Evolutionary conservation across 1,284 basidiomycete genomes (phyloP).

Genomic region (Ustilago esculenta): DNA sequence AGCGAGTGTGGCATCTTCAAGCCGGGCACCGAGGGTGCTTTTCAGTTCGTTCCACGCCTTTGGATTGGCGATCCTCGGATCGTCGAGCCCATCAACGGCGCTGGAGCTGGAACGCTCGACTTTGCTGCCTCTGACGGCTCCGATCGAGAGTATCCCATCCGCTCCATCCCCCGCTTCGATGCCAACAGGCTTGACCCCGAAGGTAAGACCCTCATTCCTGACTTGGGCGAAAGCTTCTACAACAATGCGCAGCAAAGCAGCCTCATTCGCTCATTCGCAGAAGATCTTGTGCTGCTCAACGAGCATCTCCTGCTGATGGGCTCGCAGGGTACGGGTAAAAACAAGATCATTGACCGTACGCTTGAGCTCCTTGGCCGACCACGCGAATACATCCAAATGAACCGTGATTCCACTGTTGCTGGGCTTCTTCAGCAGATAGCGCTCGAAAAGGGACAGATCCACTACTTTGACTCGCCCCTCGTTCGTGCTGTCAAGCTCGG

Average conservation of each 20-base stretch:
- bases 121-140: slow-evolving; percentile 47
- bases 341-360: slow-evolving; percentile 67
- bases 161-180: slow-evolving; percentile 60
- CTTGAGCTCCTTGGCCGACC: slow-evolving; percentile 66
- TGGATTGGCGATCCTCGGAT: slow-evolving; percentile 41
- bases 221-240: slow-evolving; percentile 61
- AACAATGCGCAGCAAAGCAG: slow-evolving; percentile 66
- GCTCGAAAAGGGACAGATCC: slow-evolving; percentile 64
- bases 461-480: slow-evolving; percentile 65
- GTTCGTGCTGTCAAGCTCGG: slow-evolving; percentile 66
- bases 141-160: slow-evolving; percentile 20
- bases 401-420: slow-evolving; percentile 64
- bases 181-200: slow-evolving; percentile 57
- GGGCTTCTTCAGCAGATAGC: slow-evolving; percentile 63
- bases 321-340: slow-evolving; percentile 68
- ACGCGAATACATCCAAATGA: slow-evolving; percentile 68
- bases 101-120: slow-evolving; percentile 32
- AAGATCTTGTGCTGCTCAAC: slow-evolving; percentile 65
- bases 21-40: slow-evolving; percentile 59
- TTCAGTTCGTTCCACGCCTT: slow-evolving; percentile 49
- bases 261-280: slow-evolving; percentile 64
- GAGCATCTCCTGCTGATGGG: slow-evolving; percentile 68
- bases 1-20: slow-evolving; percentile 55
- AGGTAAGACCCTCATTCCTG: slow-evolving; percentile 64
- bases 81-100: slow-evolving; percentile 2